Conservation (phyloP, 306 rosid species). For the Lotus japonicus region DNA sequence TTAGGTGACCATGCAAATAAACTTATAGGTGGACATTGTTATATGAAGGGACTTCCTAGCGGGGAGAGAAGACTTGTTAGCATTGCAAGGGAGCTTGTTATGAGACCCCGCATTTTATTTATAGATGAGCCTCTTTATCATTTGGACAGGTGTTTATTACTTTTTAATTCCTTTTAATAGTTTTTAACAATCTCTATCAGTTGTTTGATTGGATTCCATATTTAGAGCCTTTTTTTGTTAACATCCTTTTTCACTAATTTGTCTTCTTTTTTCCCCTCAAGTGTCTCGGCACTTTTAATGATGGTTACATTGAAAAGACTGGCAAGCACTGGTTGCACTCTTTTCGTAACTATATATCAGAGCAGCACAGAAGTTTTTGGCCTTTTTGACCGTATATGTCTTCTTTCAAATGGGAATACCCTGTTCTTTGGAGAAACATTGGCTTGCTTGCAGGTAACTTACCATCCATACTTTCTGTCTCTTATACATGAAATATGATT, state of each 20-base stretch:
- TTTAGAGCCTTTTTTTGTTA: neutral
- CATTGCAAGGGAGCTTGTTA: conserved; percentile 96
- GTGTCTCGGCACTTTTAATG: conserved; percentile 97
- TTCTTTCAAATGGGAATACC: conserved; percentile 97
- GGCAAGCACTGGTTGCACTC: conserved; percentile 92
- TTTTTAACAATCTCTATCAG: neutral
- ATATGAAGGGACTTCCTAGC: conserved; percentile 92
- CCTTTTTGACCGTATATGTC: conserved; percentile 93
- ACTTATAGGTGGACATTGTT: conserved; percentile 93
- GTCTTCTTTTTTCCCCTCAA: conserved; percentile 30
- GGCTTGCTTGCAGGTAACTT: conserved; percentile 90
- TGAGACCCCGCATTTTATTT: conserved; percentile 89
- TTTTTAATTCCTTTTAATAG: neutral
- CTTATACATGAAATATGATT: neutral
- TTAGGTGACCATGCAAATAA: conserved; percentile 83
- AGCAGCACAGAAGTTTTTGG: conserved; percentile 99
- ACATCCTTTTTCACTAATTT: neutral
- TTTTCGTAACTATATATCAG: conserved; percentile 79
- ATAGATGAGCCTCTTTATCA: conserved; percentile 95
- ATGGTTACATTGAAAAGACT: conserved; percentile 99
- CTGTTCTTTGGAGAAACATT: conserved; percentile 96
- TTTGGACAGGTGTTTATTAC: conserved; percentile 68
- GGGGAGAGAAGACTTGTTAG: conserved; percentile 93
- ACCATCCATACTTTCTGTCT: neutral
- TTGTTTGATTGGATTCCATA: conserved; percentile 12